phyloP scores from a whole-genome alignment of 768 basidiomycete species.

The Xerocomus brunneocitrinus region DNA sequence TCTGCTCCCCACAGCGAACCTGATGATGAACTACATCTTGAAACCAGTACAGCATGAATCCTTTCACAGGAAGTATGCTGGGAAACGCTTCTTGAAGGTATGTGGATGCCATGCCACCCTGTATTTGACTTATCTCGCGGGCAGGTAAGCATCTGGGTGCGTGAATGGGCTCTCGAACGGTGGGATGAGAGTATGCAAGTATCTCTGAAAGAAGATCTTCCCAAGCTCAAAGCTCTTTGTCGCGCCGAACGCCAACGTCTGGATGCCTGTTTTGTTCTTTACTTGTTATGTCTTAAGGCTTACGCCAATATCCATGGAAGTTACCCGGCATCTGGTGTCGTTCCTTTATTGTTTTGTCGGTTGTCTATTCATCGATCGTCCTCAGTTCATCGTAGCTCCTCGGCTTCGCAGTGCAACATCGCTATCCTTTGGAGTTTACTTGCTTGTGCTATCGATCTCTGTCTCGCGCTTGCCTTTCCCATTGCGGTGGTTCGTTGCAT shows the following conservation, averaged over 20 bases:
- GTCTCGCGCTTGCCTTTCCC: conserved; percentile 10
- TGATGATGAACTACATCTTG: conserved; percentile 86
- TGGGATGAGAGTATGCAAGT: conserved; percentile 66
- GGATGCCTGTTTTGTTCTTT: conserved; percentile 11
- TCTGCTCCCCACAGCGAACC: conserved; percentile 72
- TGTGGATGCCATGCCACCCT: neutral
- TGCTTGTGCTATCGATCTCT: conserved; percentile 25
- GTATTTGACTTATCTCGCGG: neutral
- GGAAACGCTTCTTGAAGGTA: conserved; percentile 82
- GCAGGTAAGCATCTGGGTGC: conserved; percentile 78
- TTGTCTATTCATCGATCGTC: neutral
- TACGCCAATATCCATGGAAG: conserved; percentile 8
- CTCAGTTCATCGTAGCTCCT: neutral
- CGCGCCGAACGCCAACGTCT: conserved; percentile 16
- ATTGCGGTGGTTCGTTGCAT: conserved; percentile 11
- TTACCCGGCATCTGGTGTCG: conserved; percentile 3
- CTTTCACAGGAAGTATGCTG: conserved; percentile 86
- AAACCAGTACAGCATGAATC: conserved; percentile 67
- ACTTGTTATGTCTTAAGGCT: conserved; percentile 23
- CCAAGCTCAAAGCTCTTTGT: conserved; percentile 23
- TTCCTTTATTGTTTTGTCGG: conserved; percentile 21
- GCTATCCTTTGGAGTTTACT: conserved; percentile 15
- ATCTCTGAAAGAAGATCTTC: conserved; percentile 54
- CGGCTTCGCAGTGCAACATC: conserved; percentile 13
- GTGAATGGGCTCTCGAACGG: conserved; percentile 77